phyloP scores from a whole-genome alignment of 345 rosid genomes.

The Euphorbia peplus region DNA sequence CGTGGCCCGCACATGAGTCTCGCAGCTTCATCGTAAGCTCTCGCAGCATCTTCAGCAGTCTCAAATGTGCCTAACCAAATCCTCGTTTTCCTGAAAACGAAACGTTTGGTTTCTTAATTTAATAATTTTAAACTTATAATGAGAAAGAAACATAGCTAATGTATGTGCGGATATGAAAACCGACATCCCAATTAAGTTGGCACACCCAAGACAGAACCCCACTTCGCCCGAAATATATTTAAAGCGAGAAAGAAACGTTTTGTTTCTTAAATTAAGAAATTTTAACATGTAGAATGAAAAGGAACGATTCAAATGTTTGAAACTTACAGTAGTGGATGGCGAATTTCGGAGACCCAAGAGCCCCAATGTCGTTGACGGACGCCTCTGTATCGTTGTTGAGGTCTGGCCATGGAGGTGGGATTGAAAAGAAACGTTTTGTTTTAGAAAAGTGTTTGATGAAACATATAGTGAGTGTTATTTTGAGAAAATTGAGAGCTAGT shows the following conservation, averaged over 20 bases:
- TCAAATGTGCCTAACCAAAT: slow-evolving; percentile 98
- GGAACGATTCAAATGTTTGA: too few species aligned
- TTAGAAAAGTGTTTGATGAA: slow-evolving; percentile 37
- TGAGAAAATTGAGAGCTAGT: slow-evolving; percentile 13
- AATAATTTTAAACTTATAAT: too few species aligned
- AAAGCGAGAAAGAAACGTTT: slow-evolving; percentile 30
- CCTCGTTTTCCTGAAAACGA: slow-evolving; percentile 74
- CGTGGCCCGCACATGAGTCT: slow-evolving; percentile 96
- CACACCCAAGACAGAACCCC: too few species aligned
- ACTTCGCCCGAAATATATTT: too few species aligned
- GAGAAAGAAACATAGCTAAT: too few species aligned
- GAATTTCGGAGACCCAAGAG: slow-evolving; percentile 99
- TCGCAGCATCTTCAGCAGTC: slow-evolving; percentile 94
- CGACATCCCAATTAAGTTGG: too few species aligned
- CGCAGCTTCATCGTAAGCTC: slow-evolving; percentile 96
- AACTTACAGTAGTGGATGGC: slow-evolving; percentile 84
- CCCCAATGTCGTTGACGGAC: slow-evolving; percentile 99
- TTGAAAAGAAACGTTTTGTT: slow-evolving; percentile 17
- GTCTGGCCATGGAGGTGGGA: slow-evolving; percentile 64
- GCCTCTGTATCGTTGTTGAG: slow-evolving; percentile 92
- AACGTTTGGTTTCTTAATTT: slow-evolving; percentile 20
- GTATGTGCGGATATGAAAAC: too few species aligned
- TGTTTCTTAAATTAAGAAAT: not conserved
- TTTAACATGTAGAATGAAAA: too few species aligned
- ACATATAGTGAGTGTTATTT: slow-evolving; percentile 33